Base-by-base conservation (phyloP, 2,329 filamentous ascomycete genomes). In the Aspergillus latus region DNA sequence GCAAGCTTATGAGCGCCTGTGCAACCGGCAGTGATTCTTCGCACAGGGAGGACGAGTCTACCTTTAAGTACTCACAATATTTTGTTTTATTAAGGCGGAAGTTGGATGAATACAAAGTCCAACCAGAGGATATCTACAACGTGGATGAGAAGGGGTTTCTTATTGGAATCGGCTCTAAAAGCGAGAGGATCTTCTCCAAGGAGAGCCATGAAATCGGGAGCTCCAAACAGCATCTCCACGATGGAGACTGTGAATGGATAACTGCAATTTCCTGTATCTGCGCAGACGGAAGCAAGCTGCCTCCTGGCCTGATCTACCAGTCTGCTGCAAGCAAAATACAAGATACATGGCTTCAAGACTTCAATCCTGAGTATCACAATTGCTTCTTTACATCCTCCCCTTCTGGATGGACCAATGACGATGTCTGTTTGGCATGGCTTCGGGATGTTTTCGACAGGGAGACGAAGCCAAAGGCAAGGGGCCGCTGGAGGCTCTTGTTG, bases 171-270 rank as follows among this genome's bases (percentile, higher is more conserved):
- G 9, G 44, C 11, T 5, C n/a, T 34, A 52, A 46, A 32, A 13
- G 11, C 11, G 61, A 61, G 30, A 47, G 59, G 39, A 56, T 66
- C 36, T 63, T 64, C 39, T 60, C 53, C 29, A 13, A 32, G 49
- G 36, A 42, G 1, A 8, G n/a, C n/a, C 53, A 54, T 44, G 30
- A 54, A 50, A 15, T 52, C 49, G 54, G 37, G 42, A 52, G 56
- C 10, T 26, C 50, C 9, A 54, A 54, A 46, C 30, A 60, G 44
- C 26, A 54, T 6, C 4, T 62, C 28, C 40, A 65, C 32, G 45
- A 67, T 62, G 40, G 61, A 3, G 66, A 65, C 59, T 10, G 46
- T 1, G 50, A 64, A 42, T 66, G 52, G 61, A 64, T 66, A 39
- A 66, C 54, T 29, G 52, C 43, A 32, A 59, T 66, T 50, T 55